Conservation (phyloP, 495 filamentous ascomycete genomes). For the Penicillium cinerascens region DNA sequence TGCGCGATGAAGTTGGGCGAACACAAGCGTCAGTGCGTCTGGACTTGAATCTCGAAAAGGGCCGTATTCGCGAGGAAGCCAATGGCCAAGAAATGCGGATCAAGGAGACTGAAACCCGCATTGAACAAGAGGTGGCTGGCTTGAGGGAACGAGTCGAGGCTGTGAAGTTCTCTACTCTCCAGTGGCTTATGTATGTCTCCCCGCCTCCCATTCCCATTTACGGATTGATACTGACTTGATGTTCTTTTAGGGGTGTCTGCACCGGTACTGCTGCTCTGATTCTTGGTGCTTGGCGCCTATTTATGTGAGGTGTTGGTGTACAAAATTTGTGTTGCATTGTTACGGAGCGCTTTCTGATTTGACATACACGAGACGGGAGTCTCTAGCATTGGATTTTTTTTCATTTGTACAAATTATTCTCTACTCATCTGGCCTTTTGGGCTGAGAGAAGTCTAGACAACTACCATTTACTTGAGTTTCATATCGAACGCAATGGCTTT, state of each 20-base stretch:
- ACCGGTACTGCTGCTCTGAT: conserved; percentile 90
- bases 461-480: neutral
- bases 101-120: conserved; percentile 96
- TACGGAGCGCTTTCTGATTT: conserved; percentile 17
- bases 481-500: neutral
- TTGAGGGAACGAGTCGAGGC: conserved; percentile 88
- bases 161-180: conserved; percentile 95
- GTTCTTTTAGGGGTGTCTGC: conserved; percentile 70
- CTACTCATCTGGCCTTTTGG: conserved; percentile 7
- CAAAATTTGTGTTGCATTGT: conserved; percentile 19
- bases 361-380: conserved; percentile 12
- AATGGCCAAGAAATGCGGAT: conserved; percentile 97
- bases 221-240: conserved; percentile 22
- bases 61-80: conserved; percentile 91
- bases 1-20: conserved; percentile 90
- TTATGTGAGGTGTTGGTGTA: conserved; percentile 48
- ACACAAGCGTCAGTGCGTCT: conserved; percentile 89
- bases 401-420: conserved; percentile 18
- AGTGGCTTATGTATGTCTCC: conserved; percentile 80
- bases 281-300: conserved; percentile 92
- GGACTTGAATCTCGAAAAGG: conserved; percentile 96
- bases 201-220: neutral
- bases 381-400: conserved; percentile 8
- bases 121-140: conserved; percentile 95
- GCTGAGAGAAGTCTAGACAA: neutral